Evolutionary conservation across 257 asterid species (phyloP).

Genomic region (Solanum lycopersicoides): DNA sequence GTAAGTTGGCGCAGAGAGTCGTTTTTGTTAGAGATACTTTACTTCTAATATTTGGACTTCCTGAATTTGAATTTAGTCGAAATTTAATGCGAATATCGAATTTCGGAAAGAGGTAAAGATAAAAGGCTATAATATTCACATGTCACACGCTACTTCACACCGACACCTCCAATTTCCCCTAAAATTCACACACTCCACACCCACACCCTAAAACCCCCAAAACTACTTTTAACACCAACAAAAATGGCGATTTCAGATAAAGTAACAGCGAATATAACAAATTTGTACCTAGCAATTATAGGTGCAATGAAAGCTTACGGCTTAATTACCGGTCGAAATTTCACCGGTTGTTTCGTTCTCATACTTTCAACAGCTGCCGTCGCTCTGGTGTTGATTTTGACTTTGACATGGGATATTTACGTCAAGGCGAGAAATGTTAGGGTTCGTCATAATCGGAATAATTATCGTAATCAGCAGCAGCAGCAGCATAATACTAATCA

Average conservation of each 20-base stretch:
- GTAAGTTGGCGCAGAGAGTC: too few species aligned
- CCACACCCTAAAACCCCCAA: neutral
- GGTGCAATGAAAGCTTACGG: conserved; percentile 73
- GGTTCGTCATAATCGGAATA: conserved; percentile 1
- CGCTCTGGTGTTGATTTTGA: conserved; percentile 39
- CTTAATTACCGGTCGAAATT: conserved; percentile 52
- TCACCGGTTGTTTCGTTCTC: conserved; percentile 60
- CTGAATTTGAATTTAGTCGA: fast-evolving
- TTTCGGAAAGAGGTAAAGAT: neutral
- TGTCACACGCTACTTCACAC: neutral
- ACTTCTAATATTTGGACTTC: too few species aligned
- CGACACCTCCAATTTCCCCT: neutral
- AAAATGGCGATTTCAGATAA: conserved; percentile 81
- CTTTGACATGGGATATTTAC: conserved; percentile 71
- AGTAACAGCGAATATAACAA: conserved; percentile 65
- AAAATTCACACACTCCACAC: neutral
- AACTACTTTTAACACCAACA: neutral
- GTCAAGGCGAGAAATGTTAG: conserved; percentile 62
- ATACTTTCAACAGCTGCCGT: conserved; percentile 56
- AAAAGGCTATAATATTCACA: neutral
- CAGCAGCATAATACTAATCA: conserved; percentile 19
- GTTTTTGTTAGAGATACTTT: too few species aligned
- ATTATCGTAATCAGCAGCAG: neutral
- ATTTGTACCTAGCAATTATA: conserved; percentile 50
- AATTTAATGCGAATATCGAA: too few species aligned